Percentiles rank a stretch among this genome's conserved stretches.
phyloP scores from a whole-genome alignment of 441 rosid species.

The Viola pubescens region DNA sequence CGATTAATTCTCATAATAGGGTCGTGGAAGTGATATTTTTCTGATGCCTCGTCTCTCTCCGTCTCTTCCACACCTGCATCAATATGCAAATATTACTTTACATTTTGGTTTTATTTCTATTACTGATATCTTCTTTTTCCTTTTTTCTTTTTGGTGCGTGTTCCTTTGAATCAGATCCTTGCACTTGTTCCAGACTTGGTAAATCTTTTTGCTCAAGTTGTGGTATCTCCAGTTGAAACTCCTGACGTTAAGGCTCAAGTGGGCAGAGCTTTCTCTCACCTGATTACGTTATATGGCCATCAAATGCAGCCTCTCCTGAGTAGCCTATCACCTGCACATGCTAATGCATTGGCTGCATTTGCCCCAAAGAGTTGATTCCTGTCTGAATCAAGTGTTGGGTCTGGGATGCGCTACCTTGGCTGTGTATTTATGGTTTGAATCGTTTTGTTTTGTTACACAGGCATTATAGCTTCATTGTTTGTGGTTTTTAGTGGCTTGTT shows the following conservation, averaged over 20 bases:
- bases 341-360: slow-evolving; percentile 72
- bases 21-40: neutral
- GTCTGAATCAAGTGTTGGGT: neutral
- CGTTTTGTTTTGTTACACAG: too few species aligned
- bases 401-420: too few species aligned
- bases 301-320: slow-evolving; percentile 84
- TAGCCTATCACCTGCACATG: slow-evolving; percentile 68
- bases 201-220: slow-evolving; percentile 79
- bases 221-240: slow-evolving; percentile 72
- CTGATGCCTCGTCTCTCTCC: neutral
- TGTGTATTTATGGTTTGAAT: too few species aligned
- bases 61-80: neutral
- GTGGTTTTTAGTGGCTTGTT: slow-evolving; percentile 3
- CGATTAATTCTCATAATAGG: neutral
- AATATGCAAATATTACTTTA: neutral
- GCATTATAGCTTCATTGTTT: slow-evolving; percentile 4
- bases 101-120: neutral
- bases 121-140: slow-evolving; percentile 5
- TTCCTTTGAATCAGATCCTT: slow-evolving; percentile 46
- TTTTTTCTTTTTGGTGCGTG: slow-evolving; percentile 5
- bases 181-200: slow-evolving; percentile 77
- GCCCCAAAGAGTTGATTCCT: slow-evolving; percentile 46
- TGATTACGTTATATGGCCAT: slow-evolving; percentile 67
- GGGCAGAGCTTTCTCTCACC: slow-evolving; percentile 81
- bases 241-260: slow-evolving; percentile 80